Base-by-base conservation (phyloP, 2,329 filamentous ascomycete species). In the Drechslerella coelobrocha region DNA sequence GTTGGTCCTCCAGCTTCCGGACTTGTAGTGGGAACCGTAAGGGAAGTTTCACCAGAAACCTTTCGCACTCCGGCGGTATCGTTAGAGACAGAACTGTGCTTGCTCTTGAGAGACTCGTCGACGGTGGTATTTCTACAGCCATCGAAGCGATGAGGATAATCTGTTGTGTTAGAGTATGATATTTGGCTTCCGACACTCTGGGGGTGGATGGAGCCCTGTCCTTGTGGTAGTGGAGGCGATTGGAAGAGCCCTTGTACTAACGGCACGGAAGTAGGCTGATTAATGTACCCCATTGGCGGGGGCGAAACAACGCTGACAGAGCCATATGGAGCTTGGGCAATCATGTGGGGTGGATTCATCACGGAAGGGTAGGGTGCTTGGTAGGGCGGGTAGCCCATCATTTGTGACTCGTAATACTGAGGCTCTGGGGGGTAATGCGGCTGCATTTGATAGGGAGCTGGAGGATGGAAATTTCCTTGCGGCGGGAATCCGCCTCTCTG, bases 371-470 rank as follows among this genome's bases (percentile, higher is more conserved):
- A 71, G n/a, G 62, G 66, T 1, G 19, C 37, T 31, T 48, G 66
- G 14, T 62, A 71, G 10, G 62, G 66, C 12, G 31, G 51, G 29
- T 63, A 71, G 1, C 12, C 66, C 53, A 71, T 59, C 57, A 71
- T 71, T 12, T 71, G 66, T 5, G 45, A 47, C 6, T 71, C 66
- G 37, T 45, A 45, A 17, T 19, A 45, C 17, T 45, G 41, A 45
- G 41, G 19, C 19, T 45, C 41, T 6, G 8, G 41, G 8, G 2
- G 41, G 41, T 31, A 12, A 31, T 61, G 63, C 23, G 26, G 24
- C 10, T 59, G 59, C 27, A 47, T 41, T 7, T 48, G 66, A 17
- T 52, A 71, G 19, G 47, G 53, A 14, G 57, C 31, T 8, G 45
- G 47, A n/a, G 41, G 37, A 10, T 61, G 21, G 19, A 50, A 61